These are phyloP conservation scores for Aspergillus sojae DNA, from an alignment of 2,329 filamentous ascomycete genomes.

Conservation along the genomic window DNA sequence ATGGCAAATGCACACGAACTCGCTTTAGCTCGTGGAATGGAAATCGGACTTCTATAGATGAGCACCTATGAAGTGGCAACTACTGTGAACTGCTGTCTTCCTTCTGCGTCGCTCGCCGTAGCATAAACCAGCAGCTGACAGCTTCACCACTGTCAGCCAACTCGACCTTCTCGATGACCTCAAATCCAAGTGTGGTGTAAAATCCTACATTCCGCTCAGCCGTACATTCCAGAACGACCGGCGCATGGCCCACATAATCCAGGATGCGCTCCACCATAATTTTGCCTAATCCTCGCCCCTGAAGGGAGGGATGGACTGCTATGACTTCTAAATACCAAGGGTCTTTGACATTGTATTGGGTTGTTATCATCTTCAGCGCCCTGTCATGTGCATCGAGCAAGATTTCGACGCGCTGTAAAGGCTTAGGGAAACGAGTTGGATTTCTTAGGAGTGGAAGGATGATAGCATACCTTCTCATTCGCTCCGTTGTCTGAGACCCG, in stretches of 20 bases:
- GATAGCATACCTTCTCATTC: constrained; percentile 16
- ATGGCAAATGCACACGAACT: constrained; percentile 24
- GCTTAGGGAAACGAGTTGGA: too few species aligned
- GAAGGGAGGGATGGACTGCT: constrained; percentile 29
- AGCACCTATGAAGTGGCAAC: background rate
- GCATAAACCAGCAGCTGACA: constrained; percentile 28
- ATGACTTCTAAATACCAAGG: constrained; percentile 32
- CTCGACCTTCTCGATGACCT: constrained; percentile 23
- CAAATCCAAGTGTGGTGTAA: constrained; percentile 28
- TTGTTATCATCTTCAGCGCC: constrained; percentile 6
- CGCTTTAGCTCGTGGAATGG: constrained; percentile 23
- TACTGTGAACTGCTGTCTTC: background rate
- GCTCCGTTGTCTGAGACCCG: constrained; percentile 18
- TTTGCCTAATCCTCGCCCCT: constrained; percentile 25
- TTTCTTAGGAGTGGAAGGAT: too few species aligned
- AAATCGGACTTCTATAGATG: constrained; percentile 25
- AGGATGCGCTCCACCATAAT: constrained; percentile 22
- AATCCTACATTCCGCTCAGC: constrained; percentile 23
- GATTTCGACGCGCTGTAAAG: constrained; percentile 17
- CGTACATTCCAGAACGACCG: constrained; percentile 27
- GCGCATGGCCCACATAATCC: constrained; percentile 15
- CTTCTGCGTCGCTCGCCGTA: constrained; percentile 8
- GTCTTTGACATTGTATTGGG: constrained; percentile 3
- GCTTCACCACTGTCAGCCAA: constrained; percentile 17
- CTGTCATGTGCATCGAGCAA: constrained; percentile 17